A percentile compares a stretch with the other conserved stretches of the same genome.
Evolutionary conservation across 2,329 filamentous ascomycete species (phyloP).

Genomic region (Pseudopyrenochaeta lycopersici): DNA sequence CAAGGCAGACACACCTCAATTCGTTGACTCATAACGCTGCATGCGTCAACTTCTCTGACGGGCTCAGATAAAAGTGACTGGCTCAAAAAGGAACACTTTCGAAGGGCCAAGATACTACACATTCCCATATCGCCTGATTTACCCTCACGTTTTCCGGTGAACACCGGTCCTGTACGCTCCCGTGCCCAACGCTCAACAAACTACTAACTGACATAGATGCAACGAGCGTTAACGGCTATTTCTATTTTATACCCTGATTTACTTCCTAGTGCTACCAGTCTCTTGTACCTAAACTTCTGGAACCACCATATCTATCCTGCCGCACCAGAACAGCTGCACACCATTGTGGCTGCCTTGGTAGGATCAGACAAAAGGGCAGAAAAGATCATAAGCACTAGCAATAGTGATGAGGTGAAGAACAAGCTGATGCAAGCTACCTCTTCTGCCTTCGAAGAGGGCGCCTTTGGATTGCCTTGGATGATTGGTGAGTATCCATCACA

Average conservation of each 20-base stretch:
- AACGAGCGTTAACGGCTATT: conserved; percentile 62
- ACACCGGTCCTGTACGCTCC: conserved; percentile 51
- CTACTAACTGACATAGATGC: conserved; percentile 31
- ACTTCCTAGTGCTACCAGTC: conserved; percentile 52
- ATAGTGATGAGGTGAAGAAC: conserved; percentile 54
- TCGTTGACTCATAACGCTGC: neutral
- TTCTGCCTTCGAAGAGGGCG: conserved; percentile 59
- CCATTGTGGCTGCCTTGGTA: conserved; percentile 55
- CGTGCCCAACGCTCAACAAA: neutral
- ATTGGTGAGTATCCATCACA: conserved; percentile 32
- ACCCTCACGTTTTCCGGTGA: conserved; percentile 61
- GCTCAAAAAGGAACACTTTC: conserved; percentile 61
- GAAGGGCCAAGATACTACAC: conserved; percentile 61
- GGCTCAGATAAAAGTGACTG: conserved; percentile 65
- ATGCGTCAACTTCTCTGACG: neutral
- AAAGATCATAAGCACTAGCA: conserved; percentile 49
- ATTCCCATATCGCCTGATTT: conserved; percentile 57
- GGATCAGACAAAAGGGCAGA: conserved; percentile 53
- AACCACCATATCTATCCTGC: conserved; percentile 55
- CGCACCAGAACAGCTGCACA: conserved; percentile 52
- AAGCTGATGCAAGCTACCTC: conserved; percentile 60
- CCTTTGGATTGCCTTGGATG: conserved; percentile 68
- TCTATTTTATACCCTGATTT: conserved; percentile 47
- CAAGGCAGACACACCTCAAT: neutral
- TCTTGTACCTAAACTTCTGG: conserved; percentile 61